Conservation (phyloP, 2,329 filamentous ascomycete species). For the Alternaria arborescens region DNA sequence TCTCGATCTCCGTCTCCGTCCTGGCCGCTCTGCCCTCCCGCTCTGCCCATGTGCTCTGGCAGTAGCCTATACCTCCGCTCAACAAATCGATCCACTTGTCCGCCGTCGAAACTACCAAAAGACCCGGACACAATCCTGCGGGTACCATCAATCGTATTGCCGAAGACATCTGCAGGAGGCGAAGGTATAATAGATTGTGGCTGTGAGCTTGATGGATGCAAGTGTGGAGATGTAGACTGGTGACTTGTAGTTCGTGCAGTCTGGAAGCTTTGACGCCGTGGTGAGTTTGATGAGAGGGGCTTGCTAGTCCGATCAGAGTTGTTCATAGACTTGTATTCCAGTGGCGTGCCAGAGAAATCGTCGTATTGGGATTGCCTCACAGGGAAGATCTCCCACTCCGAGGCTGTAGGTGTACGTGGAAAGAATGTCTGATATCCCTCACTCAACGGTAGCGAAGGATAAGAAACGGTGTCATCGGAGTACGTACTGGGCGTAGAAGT, state of each 20-base stretch:
- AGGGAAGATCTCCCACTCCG: background rate
- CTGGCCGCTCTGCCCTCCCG: background rate
- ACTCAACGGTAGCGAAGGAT: background rate
- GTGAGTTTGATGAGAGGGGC: background rate
- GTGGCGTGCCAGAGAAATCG: background rate
- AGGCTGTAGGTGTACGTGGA: background rate
- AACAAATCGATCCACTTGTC: conserved; percentile 9
- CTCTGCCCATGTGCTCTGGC: background rate
- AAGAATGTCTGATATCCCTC: background rate
- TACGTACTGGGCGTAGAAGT: background rate
- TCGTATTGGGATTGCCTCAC: background rate
- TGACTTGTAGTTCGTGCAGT: background rate
- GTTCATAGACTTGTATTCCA: background rate
- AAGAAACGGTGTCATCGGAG: background rate
- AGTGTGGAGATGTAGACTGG: background rate
- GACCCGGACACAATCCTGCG: conserved; percentile 15
- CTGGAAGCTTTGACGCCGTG: background rate
- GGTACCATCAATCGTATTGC: background rate
- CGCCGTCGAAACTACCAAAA: conserved; percentile 23
- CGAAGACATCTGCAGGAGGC: background rate
- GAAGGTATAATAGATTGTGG: background rate
- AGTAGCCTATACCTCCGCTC: conserved; percentile 15
- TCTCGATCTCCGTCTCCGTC: background rate
- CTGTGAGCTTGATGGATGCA: background rate
- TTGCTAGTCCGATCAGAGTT: conserved; percentile 6